A percentile compares a stretch with the other conserved stretches of the same genome.
phyloP scores from a whole-genome alignment of 345 rosid species.

The Euclidium syriacum region DNA sequence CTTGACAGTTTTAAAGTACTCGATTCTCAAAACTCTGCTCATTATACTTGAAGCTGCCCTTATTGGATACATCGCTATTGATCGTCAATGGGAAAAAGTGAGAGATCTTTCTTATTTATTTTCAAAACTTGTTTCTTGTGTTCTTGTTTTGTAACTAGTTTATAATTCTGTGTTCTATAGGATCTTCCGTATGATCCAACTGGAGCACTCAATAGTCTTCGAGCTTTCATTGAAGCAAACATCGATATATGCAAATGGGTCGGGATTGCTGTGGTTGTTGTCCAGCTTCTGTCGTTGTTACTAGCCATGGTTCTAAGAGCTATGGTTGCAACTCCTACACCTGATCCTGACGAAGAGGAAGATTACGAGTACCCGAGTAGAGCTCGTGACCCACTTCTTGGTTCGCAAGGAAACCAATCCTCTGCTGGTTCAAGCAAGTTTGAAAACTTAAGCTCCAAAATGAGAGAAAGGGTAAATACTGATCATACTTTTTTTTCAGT shows the following conservation, averaged over 20 bases:
- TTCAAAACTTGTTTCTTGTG: not conserved
- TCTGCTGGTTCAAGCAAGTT: constrained; percentile 50
- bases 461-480: constrained; percentile 70
- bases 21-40: constrained; percentile 55
- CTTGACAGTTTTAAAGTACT: constrained; percentile 45
- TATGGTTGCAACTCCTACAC: constrained; percentile 49
- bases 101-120: not conserved
- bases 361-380: constrained; percentile 53
- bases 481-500: not conserved
- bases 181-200: constrained; percentile 90
- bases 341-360: constrained; percentile 56
- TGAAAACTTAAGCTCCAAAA: constrained; percentile 57
- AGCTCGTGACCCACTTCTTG: constrained; percentile 68
- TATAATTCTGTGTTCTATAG: constrained; percentile 32
- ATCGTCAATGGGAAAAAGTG: constrained; percentile 80
- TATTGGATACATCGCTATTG: constrained; percentile 75
- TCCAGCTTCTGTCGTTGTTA: constrained; percentile 73
- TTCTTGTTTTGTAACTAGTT: not conserved
- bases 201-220: constrained; percentile 72
- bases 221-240: constrained; percentile 62
- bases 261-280: constrained; percentile 52
- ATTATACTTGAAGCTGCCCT: constrained; percentile 69
- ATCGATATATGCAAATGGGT: constrained; percentile 76
- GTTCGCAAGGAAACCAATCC: constrained; percentile 50
- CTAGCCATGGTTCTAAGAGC: constrained; percentile 69